These are phyloP conservation scores for Purpureocillium takamizusanense DNA, from an alignment of 2,329 filamentous ascomycete species.

Conservation along the genomic window DNA sequence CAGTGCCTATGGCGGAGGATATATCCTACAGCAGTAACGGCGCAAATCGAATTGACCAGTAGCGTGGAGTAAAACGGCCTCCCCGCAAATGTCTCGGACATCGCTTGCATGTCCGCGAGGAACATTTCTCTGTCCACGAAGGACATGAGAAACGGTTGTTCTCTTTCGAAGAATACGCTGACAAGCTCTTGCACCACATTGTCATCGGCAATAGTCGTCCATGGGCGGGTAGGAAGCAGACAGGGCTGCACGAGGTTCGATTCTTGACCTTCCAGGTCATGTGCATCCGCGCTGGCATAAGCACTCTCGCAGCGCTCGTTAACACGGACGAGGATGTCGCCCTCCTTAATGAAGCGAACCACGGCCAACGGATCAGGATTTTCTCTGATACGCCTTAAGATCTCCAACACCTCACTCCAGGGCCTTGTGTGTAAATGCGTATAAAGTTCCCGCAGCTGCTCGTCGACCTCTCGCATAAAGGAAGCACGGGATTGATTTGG, in stretches of 20 bases:
- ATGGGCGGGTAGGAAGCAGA: too few species aligned
- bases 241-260: too few species aligned
- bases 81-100: not conserved
- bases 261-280: too few species aligned
- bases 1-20: too few species aligned
- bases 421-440: constrained; percentile 1
- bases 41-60: constrained; percentile 3
- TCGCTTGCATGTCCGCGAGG: not conserved
- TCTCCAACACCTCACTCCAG: constrained; percentile 1
- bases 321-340: not conserved
- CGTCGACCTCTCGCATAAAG: not conserved
- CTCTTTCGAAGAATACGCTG: constrained; percentile 1
- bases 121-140: constrained; percentile 2
- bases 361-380: constrained; percentile 1
- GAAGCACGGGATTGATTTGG: constrained; percentile 1
- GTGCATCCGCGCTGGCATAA: too few species aligned
- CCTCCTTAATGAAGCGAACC: not conserved
- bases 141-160: constrained; percentile 1
- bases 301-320: not conserved
- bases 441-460: constrained; percentile 2
- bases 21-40: not conserved
- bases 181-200: not conserved
- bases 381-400: constrained; percentile 1
- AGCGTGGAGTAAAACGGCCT: constrained; percentile 1
- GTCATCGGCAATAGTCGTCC: not conserved